Evolutionary conservation across 108 stramenopile genomes (phyloP).

Genomic region (Skeletonema menzelii): DNA sequence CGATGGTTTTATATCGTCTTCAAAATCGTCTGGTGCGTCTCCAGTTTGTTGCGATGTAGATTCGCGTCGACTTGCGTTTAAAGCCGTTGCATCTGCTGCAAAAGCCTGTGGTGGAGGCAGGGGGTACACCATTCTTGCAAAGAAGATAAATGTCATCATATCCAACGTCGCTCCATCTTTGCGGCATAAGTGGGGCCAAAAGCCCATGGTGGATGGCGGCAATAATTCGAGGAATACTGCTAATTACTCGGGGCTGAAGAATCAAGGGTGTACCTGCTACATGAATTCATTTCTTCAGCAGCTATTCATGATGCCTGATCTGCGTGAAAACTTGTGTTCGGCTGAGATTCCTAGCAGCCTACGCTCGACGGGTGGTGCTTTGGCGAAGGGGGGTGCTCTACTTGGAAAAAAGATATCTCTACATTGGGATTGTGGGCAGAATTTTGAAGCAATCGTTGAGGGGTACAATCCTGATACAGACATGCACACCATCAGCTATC

Average conservation of each 20-base stretch:
- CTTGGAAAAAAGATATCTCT: conserved; percentile 82
- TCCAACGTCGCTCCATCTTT: conserved; percentile 66
- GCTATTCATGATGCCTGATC: conserved; percentile 94
- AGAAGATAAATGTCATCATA: conserved; percentile 61
- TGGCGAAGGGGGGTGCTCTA: conserved; percentile 65
- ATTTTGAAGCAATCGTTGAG: conserved; percentile 83
- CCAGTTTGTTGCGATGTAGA: conserved; percentile 83
- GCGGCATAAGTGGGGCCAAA: conserved; percentile 79
- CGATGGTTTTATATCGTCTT: conserved; percentile 81
- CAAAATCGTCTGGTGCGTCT: conserved; percentile 50
- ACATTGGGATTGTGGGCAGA: conserved; percentile 86
- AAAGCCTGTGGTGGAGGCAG: conserved; percentile 55
- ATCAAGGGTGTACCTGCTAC: conserved; percentile 99
- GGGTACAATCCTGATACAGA: conserved; percentile 64
- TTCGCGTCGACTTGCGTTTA: conserved; percentile 80
- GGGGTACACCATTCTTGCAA: conserved; percentile 70
- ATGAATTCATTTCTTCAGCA: conserved; percentile 97
- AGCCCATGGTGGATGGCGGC: conserved; percentile 37
- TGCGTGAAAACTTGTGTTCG: conserved; percentile 79
- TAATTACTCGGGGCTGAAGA: conserved; percentile 90
- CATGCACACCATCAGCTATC: conserved; percentile 86
- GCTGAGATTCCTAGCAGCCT: conserved; percentile 69
- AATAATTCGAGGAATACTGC: conserved; percentile 50
- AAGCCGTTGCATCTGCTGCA: conserved; percentile 72
- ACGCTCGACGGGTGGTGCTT: conserved; percentile 61